These are phyloP conservation scores for Wallacemonas sp. DNA, from an alignment of 208 protist species.

Conservation along the genomic window DNA sequence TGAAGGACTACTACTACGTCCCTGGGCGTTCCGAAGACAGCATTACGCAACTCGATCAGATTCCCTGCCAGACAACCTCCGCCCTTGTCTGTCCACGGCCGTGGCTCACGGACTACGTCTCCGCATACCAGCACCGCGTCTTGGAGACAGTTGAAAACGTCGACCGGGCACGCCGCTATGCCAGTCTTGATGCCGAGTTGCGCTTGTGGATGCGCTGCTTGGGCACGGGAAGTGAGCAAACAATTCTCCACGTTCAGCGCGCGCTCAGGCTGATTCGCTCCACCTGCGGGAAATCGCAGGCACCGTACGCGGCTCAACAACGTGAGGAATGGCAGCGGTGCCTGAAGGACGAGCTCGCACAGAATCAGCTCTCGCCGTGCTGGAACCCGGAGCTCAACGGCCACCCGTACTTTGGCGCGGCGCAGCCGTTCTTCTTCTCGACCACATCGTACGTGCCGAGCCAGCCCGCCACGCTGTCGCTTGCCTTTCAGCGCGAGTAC, in stretches of 20 bases:
- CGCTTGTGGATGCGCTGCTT: too few species aligned
- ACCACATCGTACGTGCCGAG: not conserved
- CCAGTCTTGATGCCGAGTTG: too few species aligned
- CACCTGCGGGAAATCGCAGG: too few species aligned
- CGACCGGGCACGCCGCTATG: too few species aligned
- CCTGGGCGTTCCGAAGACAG: not conserved
- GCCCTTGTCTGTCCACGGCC: too few species aligned
- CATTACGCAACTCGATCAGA: not conserved
- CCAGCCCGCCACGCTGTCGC: not conserved
- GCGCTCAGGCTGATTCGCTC: too few species aligned
- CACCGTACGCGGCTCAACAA: too few species aligned
- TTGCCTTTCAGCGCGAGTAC: slow-evolving; percentile 18
- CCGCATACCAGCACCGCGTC: too few species aligned
- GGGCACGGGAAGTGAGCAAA: too few species aligned
- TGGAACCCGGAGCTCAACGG: slow-evolving; percentile 27
- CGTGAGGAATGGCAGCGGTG: not conserved
- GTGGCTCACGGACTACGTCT: too few species aligned
- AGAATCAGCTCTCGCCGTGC: not conserved
- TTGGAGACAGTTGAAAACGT: too few species aligned
- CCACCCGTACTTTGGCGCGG: slow-evolving; percentile 31
- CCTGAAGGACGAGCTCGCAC: not conserved
- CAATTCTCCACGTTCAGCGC: too few species aligned
- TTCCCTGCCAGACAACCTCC: not conserved
- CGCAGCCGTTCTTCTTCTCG: slow-evolving; percentile 23
- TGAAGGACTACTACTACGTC: slow-evolving; percentile 8